A percentile compares a stretch with the other conserved stretches of the same genome.
Conservation (phyloP, 768 basidiomycete genomes). For the Boletus coccyginus region DNA sequence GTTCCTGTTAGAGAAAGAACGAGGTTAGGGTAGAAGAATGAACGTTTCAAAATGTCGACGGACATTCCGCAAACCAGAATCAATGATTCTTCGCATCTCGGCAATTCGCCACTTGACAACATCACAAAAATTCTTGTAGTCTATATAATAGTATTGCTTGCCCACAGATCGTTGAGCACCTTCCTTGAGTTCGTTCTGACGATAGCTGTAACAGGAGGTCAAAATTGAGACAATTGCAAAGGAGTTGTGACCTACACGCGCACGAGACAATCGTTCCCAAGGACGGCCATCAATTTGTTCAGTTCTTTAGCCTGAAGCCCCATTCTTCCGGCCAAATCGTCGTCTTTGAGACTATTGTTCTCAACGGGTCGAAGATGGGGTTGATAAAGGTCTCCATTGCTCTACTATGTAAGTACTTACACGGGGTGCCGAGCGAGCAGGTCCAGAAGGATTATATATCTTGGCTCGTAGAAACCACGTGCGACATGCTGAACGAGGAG, state of each 20-base stretch:
- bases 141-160: slow-evolving; percentile 94
- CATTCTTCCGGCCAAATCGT: slow-evolving; percentile 88
- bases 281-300: slow-evolving; percentile 81
- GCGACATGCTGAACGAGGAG: slow-evolving; percentile 91
- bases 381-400: slow-evolving; percentile 17
- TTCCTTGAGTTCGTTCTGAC: slow-evolving; percentile 90
- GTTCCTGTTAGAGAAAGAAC: slow-evolving; percentile 55
- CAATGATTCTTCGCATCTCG: slow-evolving; percentile 87
- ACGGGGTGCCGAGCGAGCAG: slow-evolving; percentile 89
- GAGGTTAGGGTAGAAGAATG: background rate
- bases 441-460: slow-evolving; percentile 89
- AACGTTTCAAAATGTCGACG: slow-evolving; percentile 16
- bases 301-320: slow-evolving; percentile 88
- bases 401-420: slow-evolving; percentile 62
- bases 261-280: slow-evolving; percentile 76
- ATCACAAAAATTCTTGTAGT: slow-evolving; percentile 94
- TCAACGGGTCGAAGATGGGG: slow-evolving; percentile 18
- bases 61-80: slow-evolving; percentile 86
- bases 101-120: slow-evolving; percentile 97
- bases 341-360: slow-evolving; percentile 76
- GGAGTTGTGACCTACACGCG: slow-evolving; percentile 54
- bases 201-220: slow-evolving; percentile 50
- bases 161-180: slow-evolving; percentile 84
- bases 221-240: background rate
- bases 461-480: slow-evolving; percentile 92